These are phyloP conservation scores for Daldinia childiae DNA, from an alignment of 495 filamentous ascomycete species.

Conservation along the genomic window DNA sequence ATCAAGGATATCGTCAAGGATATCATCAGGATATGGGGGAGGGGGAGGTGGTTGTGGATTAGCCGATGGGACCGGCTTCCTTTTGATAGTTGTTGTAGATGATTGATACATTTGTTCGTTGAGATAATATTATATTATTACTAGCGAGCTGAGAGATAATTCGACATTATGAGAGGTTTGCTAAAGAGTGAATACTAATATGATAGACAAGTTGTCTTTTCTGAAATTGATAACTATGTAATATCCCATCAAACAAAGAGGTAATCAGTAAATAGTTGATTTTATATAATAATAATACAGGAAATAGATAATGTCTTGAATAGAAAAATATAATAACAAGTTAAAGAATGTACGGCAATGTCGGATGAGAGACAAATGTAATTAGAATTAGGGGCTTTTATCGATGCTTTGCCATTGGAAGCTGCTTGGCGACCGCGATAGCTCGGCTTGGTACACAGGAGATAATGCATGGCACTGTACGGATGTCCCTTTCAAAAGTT, in stretches of 20 bases:
- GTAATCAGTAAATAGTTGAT: neutral
- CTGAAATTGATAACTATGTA: neutral
- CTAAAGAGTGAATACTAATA: neutral
- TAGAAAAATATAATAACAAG: neutral
- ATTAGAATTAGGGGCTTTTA: slow-evolving; percentile 30
- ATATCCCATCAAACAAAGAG: neutral
- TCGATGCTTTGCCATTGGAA: slow-evolving; percentile 27
- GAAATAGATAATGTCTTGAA: neutral
- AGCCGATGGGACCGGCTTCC: slow-evolving; percentile 29
- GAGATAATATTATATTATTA: neutral
- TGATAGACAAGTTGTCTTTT: neutral
- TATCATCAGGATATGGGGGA: slow-evolving; percentile 8
- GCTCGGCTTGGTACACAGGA: neutral
- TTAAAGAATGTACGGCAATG: slow-evolving; percentile 23
- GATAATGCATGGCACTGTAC: too few species aligned
- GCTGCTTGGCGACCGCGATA: slow-evolving; percentile 11
- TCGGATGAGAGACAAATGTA: slow-evolving; percentile 15
- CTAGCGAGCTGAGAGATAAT: neutral
- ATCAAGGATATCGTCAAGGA: slow-evolving; percentile 40
- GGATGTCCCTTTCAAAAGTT: too few species aligned
- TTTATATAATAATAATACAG: neutral
- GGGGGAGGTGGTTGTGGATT: neutral
- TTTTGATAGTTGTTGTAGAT: slow-evolving; percentile 15
- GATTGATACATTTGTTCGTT: slow-evolving; percentile 24
- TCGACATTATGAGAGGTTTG: slow-evolving; percentile 10